A percentile compares a stretch with the other conserved stretches of the same genome.
Conservation (phyloP, 2,329 filamentous ascomycete genomes). For the Furcasterigmium sp. region DNA sequence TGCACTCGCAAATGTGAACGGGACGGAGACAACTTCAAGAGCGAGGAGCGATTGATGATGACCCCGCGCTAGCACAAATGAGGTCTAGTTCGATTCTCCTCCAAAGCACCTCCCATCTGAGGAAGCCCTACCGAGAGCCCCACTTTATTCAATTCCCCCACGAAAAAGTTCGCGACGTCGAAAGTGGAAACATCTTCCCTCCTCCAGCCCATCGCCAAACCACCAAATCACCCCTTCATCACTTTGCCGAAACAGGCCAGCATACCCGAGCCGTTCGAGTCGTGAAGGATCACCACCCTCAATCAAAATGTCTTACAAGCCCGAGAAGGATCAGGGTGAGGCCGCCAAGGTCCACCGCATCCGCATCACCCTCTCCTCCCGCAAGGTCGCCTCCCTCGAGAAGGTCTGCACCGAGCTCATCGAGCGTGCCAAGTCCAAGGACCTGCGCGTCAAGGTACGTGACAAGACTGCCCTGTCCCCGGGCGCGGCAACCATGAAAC, state of each 20-base stretch:
- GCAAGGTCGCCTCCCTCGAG: constrained; percentile 94
- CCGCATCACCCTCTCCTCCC: constrained; percentile 76
- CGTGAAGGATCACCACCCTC: constrained; percentile 55
- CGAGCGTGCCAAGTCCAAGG: constrained; percentile 97
- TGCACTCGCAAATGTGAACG: no score
- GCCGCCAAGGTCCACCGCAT: constrained; percentile 95
- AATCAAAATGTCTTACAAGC: constrained; percentile 86
- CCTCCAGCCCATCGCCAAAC: constrained; percentile 8
- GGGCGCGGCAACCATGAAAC: neutral
- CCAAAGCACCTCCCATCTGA: no score
- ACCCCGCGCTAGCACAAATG: neutral
- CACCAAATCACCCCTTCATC: constrained; percentile 53
- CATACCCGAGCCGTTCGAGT: constrained; percentile 61
- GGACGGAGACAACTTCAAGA: no score
- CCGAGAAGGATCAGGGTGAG: constrained; percentile 88
- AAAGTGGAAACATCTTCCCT: neutral
- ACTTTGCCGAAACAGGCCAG: constrained; percentile 67
- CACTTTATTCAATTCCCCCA: constrained; percentile 6
- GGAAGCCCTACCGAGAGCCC: constrained; percentile 11
- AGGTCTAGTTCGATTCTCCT: no score
- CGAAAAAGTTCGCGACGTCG: constrained; percentile 14
- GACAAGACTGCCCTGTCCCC: neutral
- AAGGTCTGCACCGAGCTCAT: constrained; percentile 98
- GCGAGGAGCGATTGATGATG: neutral
- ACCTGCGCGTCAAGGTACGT: constrained; percentile 75